Evolutionary conservation across 345 rosid genomes (phyloP).

Genomic region (Gossypium bickii): DNA sequence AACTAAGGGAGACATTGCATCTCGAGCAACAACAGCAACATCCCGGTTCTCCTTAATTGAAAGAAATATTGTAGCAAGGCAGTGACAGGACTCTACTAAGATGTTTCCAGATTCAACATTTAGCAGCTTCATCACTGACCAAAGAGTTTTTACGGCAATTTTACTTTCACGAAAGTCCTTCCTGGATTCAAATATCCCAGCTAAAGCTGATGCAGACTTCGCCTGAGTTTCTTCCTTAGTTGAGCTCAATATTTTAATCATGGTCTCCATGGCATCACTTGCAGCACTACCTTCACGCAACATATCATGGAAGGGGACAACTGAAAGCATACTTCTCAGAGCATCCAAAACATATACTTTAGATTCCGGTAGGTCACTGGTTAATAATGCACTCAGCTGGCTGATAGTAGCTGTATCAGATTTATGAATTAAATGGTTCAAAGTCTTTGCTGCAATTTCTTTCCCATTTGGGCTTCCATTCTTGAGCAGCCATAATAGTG

Average conservation of each 20-base stretch:
- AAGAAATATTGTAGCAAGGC: constrained; percentile 86
- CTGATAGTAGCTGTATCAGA: constrained; percentile 96
- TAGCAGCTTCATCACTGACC: constrained; percentile 69
- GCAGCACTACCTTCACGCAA: constrained; percentile 95
- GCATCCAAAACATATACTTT: constrained; percentile 93
- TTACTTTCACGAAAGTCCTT: constrained; percentile 92
- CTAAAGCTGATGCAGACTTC: constrained; percentile 89
- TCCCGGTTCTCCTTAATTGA: constrained; percentile 90
- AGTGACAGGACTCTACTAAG: constrained; percentile 65
- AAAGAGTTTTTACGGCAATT: constrained; percentile 74
- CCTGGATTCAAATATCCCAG: constrained; percentile 75
- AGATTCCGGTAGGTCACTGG: constrained; percentile 97
- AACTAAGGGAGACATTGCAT: constrained; percentile 65
- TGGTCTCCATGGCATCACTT: constrained; percentile 95
- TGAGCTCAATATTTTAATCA: constrained; percentile 81
- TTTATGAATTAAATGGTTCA: constrained; percentile 93
- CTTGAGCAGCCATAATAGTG: constrained; percentile 92
- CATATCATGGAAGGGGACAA: constrained; percentile 70
- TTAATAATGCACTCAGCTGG: constrained; percentile 91
- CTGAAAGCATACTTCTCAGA: constrained; percentile 89
- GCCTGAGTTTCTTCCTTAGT: constrained; percentile 94
- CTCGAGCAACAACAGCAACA: constrained; percentile 83
- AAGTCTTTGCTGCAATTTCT: constrained; percentile 96
- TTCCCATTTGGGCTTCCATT: constrained; percentile 96
- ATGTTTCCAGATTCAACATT: constrained; percentile 73